These are phyloP conservation scores for Sclerospora graminicola DNA, from an alignment of 352 stramenopile genomes.

Conservation along the genomic window DNA sequence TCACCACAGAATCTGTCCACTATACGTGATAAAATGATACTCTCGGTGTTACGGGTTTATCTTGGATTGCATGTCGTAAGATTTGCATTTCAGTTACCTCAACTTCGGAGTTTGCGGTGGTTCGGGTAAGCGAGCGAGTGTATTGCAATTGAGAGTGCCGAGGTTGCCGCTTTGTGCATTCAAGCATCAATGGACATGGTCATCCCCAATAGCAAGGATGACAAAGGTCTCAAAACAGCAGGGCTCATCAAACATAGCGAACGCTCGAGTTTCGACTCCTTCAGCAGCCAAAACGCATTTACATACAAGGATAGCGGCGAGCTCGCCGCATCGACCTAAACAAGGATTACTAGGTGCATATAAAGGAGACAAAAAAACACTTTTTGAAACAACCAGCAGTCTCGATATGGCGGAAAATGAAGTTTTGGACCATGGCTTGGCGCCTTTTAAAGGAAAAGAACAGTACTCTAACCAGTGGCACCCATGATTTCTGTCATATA, in stretches of 20 bases:
- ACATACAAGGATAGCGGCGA: constrained; percentile 9
- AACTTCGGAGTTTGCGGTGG: no score
- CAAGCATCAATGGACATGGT: no score
- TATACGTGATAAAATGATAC: no score
- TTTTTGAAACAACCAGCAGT: not conserved
- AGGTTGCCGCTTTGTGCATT: not conserved
- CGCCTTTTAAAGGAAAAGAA: no score
- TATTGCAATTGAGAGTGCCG: no score
- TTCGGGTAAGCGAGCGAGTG: not conserved
- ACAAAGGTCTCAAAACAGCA: constrained; percentile 1
- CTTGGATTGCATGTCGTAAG: constrained; percentile 2
- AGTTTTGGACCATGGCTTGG: constrained; percentile 1
- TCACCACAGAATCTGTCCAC: no score
- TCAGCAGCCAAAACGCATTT: constrained; percentile 12
- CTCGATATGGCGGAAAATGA: constrained; percentile 1
- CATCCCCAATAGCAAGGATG: constrained; percentile 14
- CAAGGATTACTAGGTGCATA: constrained; percentile 4
- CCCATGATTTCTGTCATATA: no score
- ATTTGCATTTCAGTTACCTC: no score
- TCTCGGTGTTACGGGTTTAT: no score
- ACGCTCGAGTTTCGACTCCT: constrained; percentile 6
- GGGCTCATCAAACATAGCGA: constrained; percentile 1
- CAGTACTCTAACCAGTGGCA: no score
- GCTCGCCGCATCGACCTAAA: constrained; percentile 5
- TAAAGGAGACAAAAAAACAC: no score